Conservation (phyloP, 2,329 filamentous ascomycete genomes). For the Aspergillus proliferans region DNA sequence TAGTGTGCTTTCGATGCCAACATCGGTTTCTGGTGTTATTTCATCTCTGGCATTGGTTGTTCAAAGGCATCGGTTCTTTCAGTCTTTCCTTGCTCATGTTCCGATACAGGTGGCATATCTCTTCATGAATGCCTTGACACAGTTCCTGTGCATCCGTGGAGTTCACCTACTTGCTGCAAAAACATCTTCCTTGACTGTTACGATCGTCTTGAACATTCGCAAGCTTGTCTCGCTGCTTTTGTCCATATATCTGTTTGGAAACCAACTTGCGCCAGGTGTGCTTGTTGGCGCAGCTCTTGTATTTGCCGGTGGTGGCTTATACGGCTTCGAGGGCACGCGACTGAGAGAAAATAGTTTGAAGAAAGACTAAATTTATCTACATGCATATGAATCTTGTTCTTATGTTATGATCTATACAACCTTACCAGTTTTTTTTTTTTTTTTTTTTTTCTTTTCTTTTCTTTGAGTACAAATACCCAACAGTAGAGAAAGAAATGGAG, state of each 20-base stretch:
- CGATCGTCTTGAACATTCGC: constrained; percentile 89
- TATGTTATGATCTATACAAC: neutral
- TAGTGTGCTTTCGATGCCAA: constrained; percentile 39
- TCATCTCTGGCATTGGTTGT: constrained; percentile 8
- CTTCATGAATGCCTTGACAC: constrained; percentile 63
- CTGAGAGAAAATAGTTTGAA: constrained; percentile 20
- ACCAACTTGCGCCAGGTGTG: constrained; percentile 69
- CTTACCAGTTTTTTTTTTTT: neutral
- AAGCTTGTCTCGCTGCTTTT: constrained; percentile 87
- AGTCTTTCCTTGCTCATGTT: constrained; percentile 20
- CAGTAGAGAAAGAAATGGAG: constrained; percentile 6
- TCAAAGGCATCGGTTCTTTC: constrained; percentile 15
- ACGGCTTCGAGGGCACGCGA: constrained; percentile 63
- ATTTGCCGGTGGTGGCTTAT: constrained; percentile 84
- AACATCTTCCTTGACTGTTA: constrained; percentile 87
- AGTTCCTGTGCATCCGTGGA: constrained; percentile 90
- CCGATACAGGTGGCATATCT: constrained; percentile 35
- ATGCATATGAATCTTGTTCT: constrained; percentile 10
- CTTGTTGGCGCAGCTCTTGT: constrained; percentile 76
- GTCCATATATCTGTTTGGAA: constrained; percentile 93
- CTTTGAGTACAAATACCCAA: neutral
- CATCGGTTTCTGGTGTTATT: constrained; percentile 2
- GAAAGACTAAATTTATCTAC: constrained; percentile 14
- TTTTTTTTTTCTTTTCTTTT: neutral
- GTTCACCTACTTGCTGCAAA: constrained; percentile 89